Evolutionary conservation across 2,329 filamentous ascomycete species (phyloP), one percentile per base, ranked within the genome.

Genomic region (Rugonectria rugulosa): DNA sequence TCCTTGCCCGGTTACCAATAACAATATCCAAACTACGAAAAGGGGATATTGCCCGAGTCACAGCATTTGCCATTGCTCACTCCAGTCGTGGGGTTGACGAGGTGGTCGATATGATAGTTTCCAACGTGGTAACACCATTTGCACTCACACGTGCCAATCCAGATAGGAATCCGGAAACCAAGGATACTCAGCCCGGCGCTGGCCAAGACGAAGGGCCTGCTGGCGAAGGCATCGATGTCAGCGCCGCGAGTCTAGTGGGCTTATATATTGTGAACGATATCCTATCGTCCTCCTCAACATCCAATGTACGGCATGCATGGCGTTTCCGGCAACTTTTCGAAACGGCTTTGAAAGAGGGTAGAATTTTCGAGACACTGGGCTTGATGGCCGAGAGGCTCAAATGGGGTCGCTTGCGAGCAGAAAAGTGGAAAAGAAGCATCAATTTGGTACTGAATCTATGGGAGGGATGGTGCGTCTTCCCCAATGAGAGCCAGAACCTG

Each of bases 41-140:
- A 68, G 92, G 92, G 3, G 92, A 98, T 68, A 85, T 98, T 40
- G 93, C 92, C 2, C 84, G 92, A 5, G 81, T 97, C 2, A 94
- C 93, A 1, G 84, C 89, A 3, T 97, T 98, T 73, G 93, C 93
- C 11, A 92, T 98, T 52, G 88, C 88, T 3, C 92, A 98, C 70
- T 90, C 92, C 2, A 91, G 89, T 32, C 83, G 87, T 17, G 95
- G 93, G 14, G 90, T 91, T 11, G 90, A 96, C 61, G 95, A 98
- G 75, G 88, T 97, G 29, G 92, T 96, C n/a, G 85, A 94, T 44
- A 85, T 96, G 75, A 87, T 98, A 31, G 84, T 96, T 0, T 82
- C 87, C 1, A 98, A 99, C 66, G 81, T 98, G 27, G 81, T 89
- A 56, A 85, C 82, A 46, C 95, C 95, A 0, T 86, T 96, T 54